These are phyloP conservation scores for Thamnidium elegans DNA, from an alignment of 192 early-diverging fungal genomes.

Conservation along the genomic window DNA sequence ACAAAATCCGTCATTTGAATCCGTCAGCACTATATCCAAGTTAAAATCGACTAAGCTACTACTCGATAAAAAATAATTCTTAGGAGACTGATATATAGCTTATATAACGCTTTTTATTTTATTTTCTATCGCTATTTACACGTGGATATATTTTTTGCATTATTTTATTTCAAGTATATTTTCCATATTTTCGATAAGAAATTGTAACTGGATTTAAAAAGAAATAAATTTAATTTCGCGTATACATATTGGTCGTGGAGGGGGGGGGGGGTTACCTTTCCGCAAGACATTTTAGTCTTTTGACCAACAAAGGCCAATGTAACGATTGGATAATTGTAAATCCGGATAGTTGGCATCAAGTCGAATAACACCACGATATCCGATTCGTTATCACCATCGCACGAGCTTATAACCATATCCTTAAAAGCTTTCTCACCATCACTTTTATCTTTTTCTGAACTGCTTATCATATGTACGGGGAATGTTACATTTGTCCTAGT, in stretches of 20 bases:
- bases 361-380: conserved; percentile 15
- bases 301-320: conserved; percentile 20
- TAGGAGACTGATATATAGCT: too few relatives aligned
- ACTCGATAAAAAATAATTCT: too few relatives aligned
- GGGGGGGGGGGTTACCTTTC: too few relatives aligned
- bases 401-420: conserved; percentile 40
- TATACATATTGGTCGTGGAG: too few relatives aligned
- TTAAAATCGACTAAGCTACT: too few relatives aligned
- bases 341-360: conserved; percentile 18
- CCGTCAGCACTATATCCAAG: too few relatives aligned
- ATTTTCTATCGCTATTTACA: too few relatives aligned
- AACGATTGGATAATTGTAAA: conserved; percentile 17
- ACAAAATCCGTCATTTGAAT: too few relatives aligned
- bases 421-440: conserved; percentile 22
- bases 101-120: too few relatives aligned
- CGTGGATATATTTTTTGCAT: too few relatives aligned
- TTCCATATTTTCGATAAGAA: too few relatives aligned
- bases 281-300: conserved; percentile 19
- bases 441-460: conserved; percentile 5
- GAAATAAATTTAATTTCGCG: not conserved
- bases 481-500: conserved; percentile 40
- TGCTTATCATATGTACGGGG: conserved; percentile 41
- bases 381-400: conserved; percentile 42
- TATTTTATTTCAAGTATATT: too few relatives aligned
- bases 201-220: not conserved